Conservation (phyloP, 176 grass and related monocot species). For the Hordeum vulgare region DNA sequence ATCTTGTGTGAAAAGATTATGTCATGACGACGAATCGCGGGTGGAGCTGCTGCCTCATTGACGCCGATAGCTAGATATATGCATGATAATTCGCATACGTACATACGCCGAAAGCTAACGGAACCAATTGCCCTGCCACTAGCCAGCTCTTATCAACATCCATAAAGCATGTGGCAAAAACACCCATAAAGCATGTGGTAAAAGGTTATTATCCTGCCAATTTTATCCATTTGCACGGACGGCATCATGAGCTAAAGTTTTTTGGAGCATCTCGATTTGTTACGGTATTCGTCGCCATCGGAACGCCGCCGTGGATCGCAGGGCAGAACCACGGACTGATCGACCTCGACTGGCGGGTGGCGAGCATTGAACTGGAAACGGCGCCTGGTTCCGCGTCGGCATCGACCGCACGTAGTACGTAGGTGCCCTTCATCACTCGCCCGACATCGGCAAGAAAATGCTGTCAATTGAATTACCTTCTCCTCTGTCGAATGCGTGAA, state of each 20-base stretch:
- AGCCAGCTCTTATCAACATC: conserved; percentile 21
- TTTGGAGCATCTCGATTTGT: too few species aligned
- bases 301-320: background rate
- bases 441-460: too few species aligned
- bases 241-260: background rate
- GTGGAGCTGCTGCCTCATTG: background rate
- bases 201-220: background rate
- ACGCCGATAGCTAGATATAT: background rate
- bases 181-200: background rate
- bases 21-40: background rate
- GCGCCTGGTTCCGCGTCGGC: background rate
- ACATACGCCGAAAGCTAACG: conserved; percentile 21
- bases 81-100: background rate
- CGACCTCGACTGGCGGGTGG: background rate
- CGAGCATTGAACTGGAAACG: conserved; percentile 4
- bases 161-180: background rate
- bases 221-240: conserved; percentile 1
- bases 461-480: too few species aligned
- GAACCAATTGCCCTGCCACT: conserved; percentile 9
- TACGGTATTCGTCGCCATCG: background rate
- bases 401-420: background rate
- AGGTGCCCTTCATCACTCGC: too few species aligned
- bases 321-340: background rate
- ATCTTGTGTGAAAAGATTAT: too few species aligned
- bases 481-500: too few species aligned